Conservation (phyloP, 208 protist genomes). For the Sergeia podlipaevii region DNA sequence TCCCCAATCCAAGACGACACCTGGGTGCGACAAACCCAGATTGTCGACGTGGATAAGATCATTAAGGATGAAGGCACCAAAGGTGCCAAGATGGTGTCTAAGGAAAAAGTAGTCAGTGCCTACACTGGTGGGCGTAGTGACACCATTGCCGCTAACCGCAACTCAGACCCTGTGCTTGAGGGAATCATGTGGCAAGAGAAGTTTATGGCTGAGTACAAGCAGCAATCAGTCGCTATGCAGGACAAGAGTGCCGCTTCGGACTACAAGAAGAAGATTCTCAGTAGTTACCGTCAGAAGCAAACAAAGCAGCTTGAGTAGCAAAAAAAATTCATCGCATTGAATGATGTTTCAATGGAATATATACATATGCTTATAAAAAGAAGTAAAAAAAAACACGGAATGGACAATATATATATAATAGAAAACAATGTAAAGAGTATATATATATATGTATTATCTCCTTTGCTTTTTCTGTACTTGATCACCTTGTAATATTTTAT, state of each 20-base stretch:
- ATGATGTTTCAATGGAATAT: no score
- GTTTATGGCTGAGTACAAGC: slow-evolving; percentile 45
- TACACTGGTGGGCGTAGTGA: slow-evolving; percentile 20
- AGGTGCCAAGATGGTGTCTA: no score
- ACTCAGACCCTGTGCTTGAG: slow-evolving; percentile 32
- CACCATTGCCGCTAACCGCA: not conserved
- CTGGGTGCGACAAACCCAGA: slow-evolving; percentile 35
- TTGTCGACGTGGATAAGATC: slow-evolving; percentile 20
- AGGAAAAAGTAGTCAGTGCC: no score
- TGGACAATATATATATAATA: no score
- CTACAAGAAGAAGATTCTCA: slow-evolving; percentile 30
- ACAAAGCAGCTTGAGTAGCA: no score
- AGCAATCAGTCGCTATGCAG: slow-evolving; percentile 2
- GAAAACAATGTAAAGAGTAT: no score
- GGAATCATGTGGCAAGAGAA: slow-evolving; percentile 37
- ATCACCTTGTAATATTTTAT: no score
- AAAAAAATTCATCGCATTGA: no score
- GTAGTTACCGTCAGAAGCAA: slow-evolving; percentile 19
- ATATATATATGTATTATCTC: no score
- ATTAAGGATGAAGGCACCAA: slow-evolving; percentile 16
- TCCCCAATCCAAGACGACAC: slow-evolving; percentile 46
- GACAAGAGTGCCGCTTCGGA: slow-evolving; percentile 22
- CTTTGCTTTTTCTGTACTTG: no score
- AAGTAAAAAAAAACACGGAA: no score
- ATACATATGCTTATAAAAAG: no score